These are phyloP conservation scores for Eucalyptus curtisii DNA, from an alignment of 345 rosid genomes.

Conservation along the genomic window DNA sequence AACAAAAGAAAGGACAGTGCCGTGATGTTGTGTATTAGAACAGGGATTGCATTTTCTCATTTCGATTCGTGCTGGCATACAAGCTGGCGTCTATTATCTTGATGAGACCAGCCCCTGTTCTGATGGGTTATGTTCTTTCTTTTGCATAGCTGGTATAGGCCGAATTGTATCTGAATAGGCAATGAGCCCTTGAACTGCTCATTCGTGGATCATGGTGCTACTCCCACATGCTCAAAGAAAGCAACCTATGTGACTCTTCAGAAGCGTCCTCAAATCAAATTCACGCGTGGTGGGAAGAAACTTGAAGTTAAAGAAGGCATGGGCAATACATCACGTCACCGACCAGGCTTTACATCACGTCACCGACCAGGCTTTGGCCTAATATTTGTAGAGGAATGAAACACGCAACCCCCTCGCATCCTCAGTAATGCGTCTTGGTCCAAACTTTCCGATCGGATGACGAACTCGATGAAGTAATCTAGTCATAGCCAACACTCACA, in stretches of 20 bases:
- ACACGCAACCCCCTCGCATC: background rate
- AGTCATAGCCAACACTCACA: background rate
- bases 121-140: background rate
- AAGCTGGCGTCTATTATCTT: background rate
- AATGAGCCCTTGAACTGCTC: background rate
- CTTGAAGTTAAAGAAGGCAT: background rate
- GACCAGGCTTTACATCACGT: background rate
- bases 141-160: background rate
- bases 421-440: background rate
- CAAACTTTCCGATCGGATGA: background rate
- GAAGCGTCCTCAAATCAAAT: background rate
- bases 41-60: background rate
- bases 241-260: background rate
- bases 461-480: background rate
- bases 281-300: background rate
- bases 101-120: background rate
- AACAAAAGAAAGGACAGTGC: background rate
- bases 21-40: background rate
- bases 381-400: background rate
- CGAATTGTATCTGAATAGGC: background rate
- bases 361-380: background rate
- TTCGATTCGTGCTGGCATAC: background rate
- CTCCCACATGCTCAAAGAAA: background rate
- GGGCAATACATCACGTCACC: background rate
- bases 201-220: background rate